Evolutionary conservation across 148 eudicot species (phyloP), one percentile per base, ranked within the genome.

Genomic region (Cornus florida): DNA sequence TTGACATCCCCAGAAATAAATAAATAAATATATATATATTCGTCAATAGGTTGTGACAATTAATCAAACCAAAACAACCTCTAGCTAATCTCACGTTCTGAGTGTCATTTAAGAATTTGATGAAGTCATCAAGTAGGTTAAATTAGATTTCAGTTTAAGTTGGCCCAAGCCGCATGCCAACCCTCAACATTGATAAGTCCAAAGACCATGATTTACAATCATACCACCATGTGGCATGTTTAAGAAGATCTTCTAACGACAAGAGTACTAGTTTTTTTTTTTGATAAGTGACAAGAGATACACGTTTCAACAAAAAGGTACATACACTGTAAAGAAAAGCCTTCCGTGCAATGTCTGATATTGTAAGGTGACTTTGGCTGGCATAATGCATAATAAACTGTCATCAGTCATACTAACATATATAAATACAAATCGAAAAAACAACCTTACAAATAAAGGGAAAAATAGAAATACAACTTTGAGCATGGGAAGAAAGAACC

Each of bases 241-340:
- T 53, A 53, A 53, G 3, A 53, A 53, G n/a, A 68, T 6, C 12
- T 46, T 32, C 33, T 48, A 67, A 77, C 69, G 1, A 28, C 28
- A 28, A 28, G 28, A 28, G 28, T 28, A 28, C 28, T 28, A 28
- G 28, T 28, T 28, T 28, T 28, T 28, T 28, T 28, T 28, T 28
- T 28, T 28, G 28, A 28, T 28, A 28, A 28, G 28, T 28, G 50
- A 65, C 32, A 72, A 64, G 72, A 20, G 19, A n/a, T 19, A 43
- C 24, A 62, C 2, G 48, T 43, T 43, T 75, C 17, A 81, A 38
- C 56, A 70, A 67, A 32, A 62, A 69, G 71, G 75, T 60, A 82
- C 97, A 77, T 91, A 96, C 99, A 82, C 99, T 96, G 92, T 92
- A 92, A 72, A 96, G 88, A 83, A 96, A 96, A 71, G 99, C 99